A percentile compares a stretch with the other conserved stretches of the same genome.
These are phyloP conservation scores for Epichloe typhina DNA, from an alignment of 2,329 filamentous ascomycete species.

Conservation along the genomic window DNA sequence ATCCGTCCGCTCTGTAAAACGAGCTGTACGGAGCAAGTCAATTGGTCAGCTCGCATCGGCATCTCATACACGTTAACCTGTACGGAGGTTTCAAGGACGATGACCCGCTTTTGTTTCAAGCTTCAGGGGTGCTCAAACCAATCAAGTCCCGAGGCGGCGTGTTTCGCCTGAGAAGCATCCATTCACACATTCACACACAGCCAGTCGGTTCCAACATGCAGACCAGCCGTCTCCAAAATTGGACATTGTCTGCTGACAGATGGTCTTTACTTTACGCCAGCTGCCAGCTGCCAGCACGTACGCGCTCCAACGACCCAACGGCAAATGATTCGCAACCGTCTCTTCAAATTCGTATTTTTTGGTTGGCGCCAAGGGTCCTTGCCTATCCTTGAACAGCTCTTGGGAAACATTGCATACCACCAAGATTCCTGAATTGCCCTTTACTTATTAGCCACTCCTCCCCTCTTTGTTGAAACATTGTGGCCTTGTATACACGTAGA, in stretches of 20 bases:
- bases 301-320: neutral
- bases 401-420: neutral
- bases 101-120: slow-evolving; percentile 1
- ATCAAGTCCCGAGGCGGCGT: neutral
- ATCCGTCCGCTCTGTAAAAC: too few relatives aligned
- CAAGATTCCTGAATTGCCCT: neutral
- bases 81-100: neutral
- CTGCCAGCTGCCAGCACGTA: neutral
- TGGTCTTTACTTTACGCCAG: too few relatives aligned
- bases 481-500: neutral
- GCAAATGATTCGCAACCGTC: slow-evolving; percentile 1
- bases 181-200: neutral
- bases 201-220: neutral
- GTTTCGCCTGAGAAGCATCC: neutral
- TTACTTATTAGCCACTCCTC: neutral
- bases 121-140: neutral
- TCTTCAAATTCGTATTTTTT: neutral
- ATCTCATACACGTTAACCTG: neutral
- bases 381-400: neutral
- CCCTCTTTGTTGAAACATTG: neutral
- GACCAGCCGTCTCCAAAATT: too few relatives aligned
- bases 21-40: too few relatives aligned
- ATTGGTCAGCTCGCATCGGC: neutral
- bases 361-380: neutral
- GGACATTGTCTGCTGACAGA: too few relatives aligned